Evolutionary conservation across 495 filamentous ascomycete genomes (phyloP), one percentile per base, ranked within the genome.

Genomic region (Aspergillus incahuasiensis): DNA sequence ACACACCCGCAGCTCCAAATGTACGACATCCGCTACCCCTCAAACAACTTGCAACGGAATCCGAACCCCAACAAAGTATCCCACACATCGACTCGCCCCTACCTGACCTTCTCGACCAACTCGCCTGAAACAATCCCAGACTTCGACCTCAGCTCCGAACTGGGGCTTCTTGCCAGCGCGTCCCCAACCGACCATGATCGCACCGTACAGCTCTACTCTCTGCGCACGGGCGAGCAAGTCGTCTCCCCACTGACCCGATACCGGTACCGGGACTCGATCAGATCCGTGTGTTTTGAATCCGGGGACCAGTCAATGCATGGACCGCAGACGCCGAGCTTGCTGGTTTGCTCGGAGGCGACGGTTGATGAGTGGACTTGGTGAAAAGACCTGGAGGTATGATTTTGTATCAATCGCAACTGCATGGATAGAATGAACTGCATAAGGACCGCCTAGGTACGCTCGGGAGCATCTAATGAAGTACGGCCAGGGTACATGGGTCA

Each of bases 341-440:
- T 77, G 41, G 63, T 74, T 51, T 66, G 64, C 54, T 54, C 70
- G 0, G 54, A 70, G 43, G 63, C 59, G 1, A 63, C 55, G 7
- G 68, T 77, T 13, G 65, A 75, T 47, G 59, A 77, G 52, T 77
- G 73, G 71, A 64, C 47, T 2, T 77, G 74, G 74, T 75, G 51
- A 59, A 38, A 48, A 9, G 12, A 7, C 32, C 12, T 35, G 32
- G 13, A 5, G 32, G 12, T 2, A 5, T 5, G 12, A 35, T 12
- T 5, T 7, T 21, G 11, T n/a, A 51, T 22, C 30, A 51, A 49
- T 48, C 6, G 32, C 13, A 3, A 8, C 25, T 8, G 3, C 25
- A 8, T 28, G 25, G 25, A 28, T 4, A 4, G 25, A 28, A 28
- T n/a, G n/a, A n/a, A n/a, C n/a, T n/a, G n/a, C n/a, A n/a, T n/a